Evolutionary conservation across 805 yeast species (phyloP), one percentile per base, ranked within the genome.

Genomic region (Metschnikowia kofuensis): DNA sequence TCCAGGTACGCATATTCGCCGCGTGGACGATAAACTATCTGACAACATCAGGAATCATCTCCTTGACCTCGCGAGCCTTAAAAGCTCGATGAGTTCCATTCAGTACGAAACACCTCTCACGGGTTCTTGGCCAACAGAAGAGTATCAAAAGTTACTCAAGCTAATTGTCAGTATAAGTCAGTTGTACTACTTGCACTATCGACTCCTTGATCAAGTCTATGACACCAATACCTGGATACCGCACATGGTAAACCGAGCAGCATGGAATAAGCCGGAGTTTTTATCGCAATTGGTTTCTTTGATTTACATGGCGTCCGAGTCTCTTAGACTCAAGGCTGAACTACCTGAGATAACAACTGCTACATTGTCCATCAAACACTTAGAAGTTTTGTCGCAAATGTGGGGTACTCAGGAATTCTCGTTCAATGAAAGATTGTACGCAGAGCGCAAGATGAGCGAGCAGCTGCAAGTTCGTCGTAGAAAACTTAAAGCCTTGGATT

Each of bases 281-380:
- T 59, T 55, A 42, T 66, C 70, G 4, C 65, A 64, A 38, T 45
- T 67, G 36, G 65, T 68, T 36, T 52, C 69, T 1, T 53, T 65
- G 3, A 50, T 64, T 21, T 65, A 62, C 50, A 67, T 69, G 71
- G 53, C 66, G 6, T 56, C 70, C 1, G 64, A 59, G 42, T 59
- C 69, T 2, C 53, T 69, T 26, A 49, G 55, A 15, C 52, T 60
- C 15, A 60, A 57, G 31, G 47, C 56, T 5, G 62, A 63, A 7
- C 52, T 69, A 27, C 74, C 74, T 1, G 63, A 65, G 44, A 60
- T 68, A 9, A 67, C 70, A 1, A 64, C 61, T 15, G 67, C 67
- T 7, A 66, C 63, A 13, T 47, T 66, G 9, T 60, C 70, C 0
- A 49, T 67, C 45, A 64, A 60, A 42, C 73, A 68, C 51, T 53